Evolutionary conservation across 768 basidiomycete species (phyloP).

Genomic region (Calocera cornea): DNA sequence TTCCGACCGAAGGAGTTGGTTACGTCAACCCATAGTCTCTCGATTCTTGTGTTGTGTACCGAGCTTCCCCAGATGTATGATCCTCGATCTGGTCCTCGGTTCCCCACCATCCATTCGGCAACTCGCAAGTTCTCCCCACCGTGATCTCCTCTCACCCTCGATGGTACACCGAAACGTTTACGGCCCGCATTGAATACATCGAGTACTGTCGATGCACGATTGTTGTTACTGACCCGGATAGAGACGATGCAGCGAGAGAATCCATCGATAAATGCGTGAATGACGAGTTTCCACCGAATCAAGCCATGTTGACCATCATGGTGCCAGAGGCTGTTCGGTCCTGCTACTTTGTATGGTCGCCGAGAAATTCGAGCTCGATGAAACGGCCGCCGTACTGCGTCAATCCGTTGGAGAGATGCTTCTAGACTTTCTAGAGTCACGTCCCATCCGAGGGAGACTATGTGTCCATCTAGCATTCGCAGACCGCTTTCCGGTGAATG

Average conservation of each 20-base stretch:
- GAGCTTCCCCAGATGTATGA: constrained; percentile 23
- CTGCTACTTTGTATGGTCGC: constrained; percentile 15
- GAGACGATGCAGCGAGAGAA: constrained; percentile 14
- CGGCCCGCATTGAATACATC: constrained; percentile 12
- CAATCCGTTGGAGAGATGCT: too few species aligned
- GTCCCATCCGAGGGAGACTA: too few species aligned
- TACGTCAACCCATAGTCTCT: constrained; percentile 20
- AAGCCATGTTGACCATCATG: constrained; percentile 23
- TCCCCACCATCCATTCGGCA: constrained; percentile 17
- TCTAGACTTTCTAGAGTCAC: too few species aligned
- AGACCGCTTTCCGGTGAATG: too few species aligned
- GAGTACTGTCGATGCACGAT: constrained; percentile 15
- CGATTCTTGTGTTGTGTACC: constrained; percentile 20
- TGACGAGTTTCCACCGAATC: constrained; percentile 17
- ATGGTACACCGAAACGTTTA: constrained; percentile 16
- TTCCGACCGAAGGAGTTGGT: neutral
- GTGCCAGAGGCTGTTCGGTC: constrained; percentile 21
- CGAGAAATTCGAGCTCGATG: constrained; percentile 8
- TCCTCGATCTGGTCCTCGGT: constrained; percentile 14
- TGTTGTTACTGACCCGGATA: constrained; percentile 14
- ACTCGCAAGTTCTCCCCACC: constrained; percentile 21
- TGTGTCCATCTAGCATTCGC: too few species aligned
- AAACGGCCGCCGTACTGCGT: too few species aligned
- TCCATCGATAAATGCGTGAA: constrained; percentile 21
- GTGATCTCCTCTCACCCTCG: constrained; percentile 20